Base-by-base conservation (phyloP, 352 stramenopile species). In the Globisporangium parvum region DNA sequence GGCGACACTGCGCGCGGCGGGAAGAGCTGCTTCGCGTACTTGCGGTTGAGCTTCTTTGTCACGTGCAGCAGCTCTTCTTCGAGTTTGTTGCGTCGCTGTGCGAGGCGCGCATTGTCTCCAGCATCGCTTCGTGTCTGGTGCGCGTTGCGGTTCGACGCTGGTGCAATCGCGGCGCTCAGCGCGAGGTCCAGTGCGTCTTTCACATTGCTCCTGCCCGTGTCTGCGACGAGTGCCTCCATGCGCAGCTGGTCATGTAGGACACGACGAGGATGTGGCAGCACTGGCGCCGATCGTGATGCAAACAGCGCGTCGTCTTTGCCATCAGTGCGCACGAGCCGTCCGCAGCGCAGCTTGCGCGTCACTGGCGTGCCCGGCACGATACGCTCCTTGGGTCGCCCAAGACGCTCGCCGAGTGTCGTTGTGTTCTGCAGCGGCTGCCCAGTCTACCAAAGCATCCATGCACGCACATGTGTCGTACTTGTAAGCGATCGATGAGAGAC, bases 31-130 rank as follows among this genome's bases (percentile, higher is more conserved):
- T 84, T 79, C 15, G 62, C 57, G 65, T 90, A 88, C 62, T 91
- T 91, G 39, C 76, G 79, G n/a, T 71, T 80, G 18, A 90, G 62
- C 59, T 89, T 88, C 42, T 80, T 67, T 2, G 79, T 88, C 23
- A 79, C 67, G 8, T 75, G 64, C 0, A 91, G 62, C 15, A 91
- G 61, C 45, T 87, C 57, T 5, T 65, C 31, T 49, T 89, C 71
- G 31, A 91, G 60, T 21, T 73, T 44, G 18, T 58, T 60, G 48
- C 73, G 69, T 21, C 74, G 55, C 18, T 72, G 52, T 2, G 58
- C 58, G 8, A 90, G 60, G 11, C 53, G 54, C 11, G 31, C 47
- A 11, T 46, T 57, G 9, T 47, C 53, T 20, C 23, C 46, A 37
- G 17, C 39, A 14, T 28, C 21, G 4, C 28, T 47, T n/a, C 20